phyloP scores from a whole-genome alignment of 768 basidiomycete species.

The Cubamyces lactineus region DNA sequence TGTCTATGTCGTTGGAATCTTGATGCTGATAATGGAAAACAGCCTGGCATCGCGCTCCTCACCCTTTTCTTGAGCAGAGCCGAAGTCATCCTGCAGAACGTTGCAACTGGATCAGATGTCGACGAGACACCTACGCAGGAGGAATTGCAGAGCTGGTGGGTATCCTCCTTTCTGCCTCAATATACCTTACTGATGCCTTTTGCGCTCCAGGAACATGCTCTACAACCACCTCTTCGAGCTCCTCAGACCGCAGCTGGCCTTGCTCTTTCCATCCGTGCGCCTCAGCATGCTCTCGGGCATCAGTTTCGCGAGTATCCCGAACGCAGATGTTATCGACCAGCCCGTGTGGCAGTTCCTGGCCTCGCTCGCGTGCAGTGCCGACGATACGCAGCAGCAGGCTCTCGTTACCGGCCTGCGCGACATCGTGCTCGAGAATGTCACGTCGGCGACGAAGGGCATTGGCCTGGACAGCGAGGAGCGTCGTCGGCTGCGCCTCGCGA shows the following conservation, averaged over 20 bases:
- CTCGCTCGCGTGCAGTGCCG: constrained; percentile 82
- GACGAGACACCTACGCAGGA: constrained; percentile 53
- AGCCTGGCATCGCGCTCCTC: constrained; percentile 92
- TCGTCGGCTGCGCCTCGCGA: constrained; percentile 78
- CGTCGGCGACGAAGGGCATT: constrained; percentile 78
- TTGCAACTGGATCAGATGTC: constrained; percentile 43
- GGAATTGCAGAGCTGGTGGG: constrained; percentile 81
- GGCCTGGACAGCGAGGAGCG: constrained; percentile 69
- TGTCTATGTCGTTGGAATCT: background rate
- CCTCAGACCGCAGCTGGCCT: constrained; percentile 72
- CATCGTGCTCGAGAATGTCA: constrained; percentile 90
- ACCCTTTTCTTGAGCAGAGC: constrained; percentile 91
- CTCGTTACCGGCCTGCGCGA: constrained; percentile 87
- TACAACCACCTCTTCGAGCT: constrained; percentile 87
- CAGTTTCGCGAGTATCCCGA: constrained; percentile 39
- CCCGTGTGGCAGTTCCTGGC: constrained; percentile 96
- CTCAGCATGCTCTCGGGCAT: constrained; percentile 50
- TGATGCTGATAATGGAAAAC: constrained; percentile 8
- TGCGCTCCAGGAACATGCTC: constrained; percentile 69
- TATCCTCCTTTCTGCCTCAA: background rate
- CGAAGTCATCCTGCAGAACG: constrained; percentile 85
- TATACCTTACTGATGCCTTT: constrained; percentile 3
- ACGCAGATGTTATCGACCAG: constrained; percentile 75
- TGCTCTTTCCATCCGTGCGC: constrained; percentile 90
- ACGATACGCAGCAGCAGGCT: constrained; percentile 83